Evolutionary conservation across 495 filamentous ascomycete species (phyloP), one percentile per base, ranked within the genome.

Genomic region (Penicillium manginii): DNA sequence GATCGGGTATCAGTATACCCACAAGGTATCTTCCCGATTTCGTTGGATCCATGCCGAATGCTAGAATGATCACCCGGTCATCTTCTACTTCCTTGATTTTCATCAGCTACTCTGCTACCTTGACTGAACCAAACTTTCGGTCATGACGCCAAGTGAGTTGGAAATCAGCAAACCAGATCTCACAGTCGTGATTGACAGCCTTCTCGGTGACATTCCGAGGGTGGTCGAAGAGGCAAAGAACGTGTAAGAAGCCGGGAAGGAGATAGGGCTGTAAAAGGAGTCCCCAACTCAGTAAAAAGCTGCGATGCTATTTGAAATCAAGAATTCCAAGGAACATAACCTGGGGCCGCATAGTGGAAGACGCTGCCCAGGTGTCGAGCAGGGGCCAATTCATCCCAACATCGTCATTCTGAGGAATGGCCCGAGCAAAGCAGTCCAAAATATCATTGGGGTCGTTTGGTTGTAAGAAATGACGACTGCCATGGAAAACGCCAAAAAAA

Each of bases 381-480:
- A 52, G 33, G 11, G 55, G 35, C 47, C 47, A 57, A 39, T 51
- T 57, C 1, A 57, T 26, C 15, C 35, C 46, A 40, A 35, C 47
- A 29, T 45, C 37, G 3, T 12, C 31, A 19, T 51, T n/a, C 10
- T 43, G 47, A 15, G 33, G 33, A 33, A 57, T 51, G 7, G 47
- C 22, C 33, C 55, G 35, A 21, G 22, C 7, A 5, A 51, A 32
- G 32, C 47, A 52, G 3, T 51, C 47, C 6, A 22, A 15, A 17
- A 26, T 11, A 6, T 43, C 19, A 0, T 43, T 46, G 9, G 43
- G 15, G n/a, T 51, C 55, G 2, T 19, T 2, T 14, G 9, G 21
- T 4, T 37, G 5, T 23, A 46, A 7, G 8, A 8, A 17, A 32
- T 26, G 2, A 21, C 14, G 26, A 8, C 22, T 4, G 29, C 39